phyloP scores from a whole-genome alignment of 1,284 basidiomycete genomes.

The Malassezia dermatis region DNA sequence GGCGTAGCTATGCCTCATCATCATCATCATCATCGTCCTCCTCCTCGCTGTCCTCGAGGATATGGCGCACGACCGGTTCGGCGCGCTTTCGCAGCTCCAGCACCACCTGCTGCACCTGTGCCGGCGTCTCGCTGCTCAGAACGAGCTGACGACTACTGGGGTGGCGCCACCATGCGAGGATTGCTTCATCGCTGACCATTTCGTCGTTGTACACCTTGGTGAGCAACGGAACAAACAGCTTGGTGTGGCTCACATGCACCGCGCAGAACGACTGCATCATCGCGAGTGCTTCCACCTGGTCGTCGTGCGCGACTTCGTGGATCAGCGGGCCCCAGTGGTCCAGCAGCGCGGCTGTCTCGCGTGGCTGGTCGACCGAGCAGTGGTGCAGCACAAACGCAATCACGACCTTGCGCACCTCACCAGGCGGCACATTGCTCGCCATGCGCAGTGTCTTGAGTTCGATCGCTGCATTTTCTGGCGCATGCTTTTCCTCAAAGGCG shows the following conservation, averaged over 20 bases:
- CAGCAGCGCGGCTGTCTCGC: slow-evolving; percentile 34
- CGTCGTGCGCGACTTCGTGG: slow-evolving; percentile 44
- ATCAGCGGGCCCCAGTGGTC: slow-evolving; percentile 49
- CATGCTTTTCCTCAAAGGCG: slow-evolving; percentile 79
- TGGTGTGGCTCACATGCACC: slow-evolving; percentile 15
- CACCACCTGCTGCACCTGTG: slow-evolving; percentile 31
- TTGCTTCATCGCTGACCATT: slow-evolving; percentile 49
- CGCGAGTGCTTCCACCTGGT: slow-evolving; percentile 47
- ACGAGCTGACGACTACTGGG: slow-evolving; percentile 16
- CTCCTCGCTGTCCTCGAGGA: slow-evolving; percentile 46
- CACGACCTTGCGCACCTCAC: slow-evolving; percentile 66
- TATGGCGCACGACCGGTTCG: slow-evolving; percentile 48
- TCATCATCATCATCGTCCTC: slow-evolving; percentile 30
- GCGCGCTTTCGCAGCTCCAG: slow-evolving; percentile 46
- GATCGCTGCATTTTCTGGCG: slow-evolving; percentile 78
- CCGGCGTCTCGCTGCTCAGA: slow-evolving; percentile 9
- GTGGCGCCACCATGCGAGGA: slow-evolving; percentile 49
- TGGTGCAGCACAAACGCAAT: slow-evolving; percentile 51
- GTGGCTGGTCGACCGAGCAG: slow-evolving; percentile 29
- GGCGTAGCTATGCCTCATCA: slow-evolving; percentile 4
- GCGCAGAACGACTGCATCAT: slow-evolving; percentile 41
- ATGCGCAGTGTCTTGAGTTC: slow-evolving; percentile 87
- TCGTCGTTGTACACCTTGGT: slow-evolving; percentile 50
- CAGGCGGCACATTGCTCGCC: slow-evolving; percentile 76
- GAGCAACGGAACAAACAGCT: slow-evolving; percentile 48